Evolutionary conservation across 257 asterid genomes (phyloP), one percentile per base, ranked within the genome.

Genomic region (Solanum etuberosum): DNA sequence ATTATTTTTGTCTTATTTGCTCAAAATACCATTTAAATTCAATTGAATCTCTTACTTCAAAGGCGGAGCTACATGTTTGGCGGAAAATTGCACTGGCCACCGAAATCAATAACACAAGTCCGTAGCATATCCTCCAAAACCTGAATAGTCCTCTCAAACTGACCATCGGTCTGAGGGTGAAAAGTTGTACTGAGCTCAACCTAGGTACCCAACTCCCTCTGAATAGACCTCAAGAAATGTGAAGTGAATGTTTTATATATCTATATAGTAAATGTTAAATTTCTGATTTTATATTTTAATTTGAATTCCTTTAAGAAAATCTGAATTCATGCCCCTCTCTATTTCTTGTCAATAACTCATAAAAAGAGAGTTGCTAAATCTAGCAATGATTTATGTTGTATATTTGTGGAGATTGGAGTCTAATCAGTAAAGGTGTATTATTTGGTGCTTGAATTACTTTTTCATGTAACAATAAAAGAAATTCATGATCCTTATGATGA

Each of bases 351-450:
- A 84, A 29, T 86, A 61, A 81, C 88, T 80, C 85, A 72, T 43
- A 48, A 54, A 90, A 89, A 81, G 87, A 88, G 86, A 77, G 48
- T 54, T 84, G 31, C 82, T n/a, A 67, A 74, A 83, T 83, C 34
- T 25, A 88, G 88, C 83, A 76, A 31, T 90, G 37, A 67, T 88
- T 84, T 34, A 78, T 54, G 87, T 87, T 34, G 57, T 82, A 35
- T 67, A 35, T n/a, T 57, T 65, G 29, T 42, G 42, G 43, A 48
- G 51, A 43, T 43, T 4, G 29, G 81, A 43, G 86, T 87, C 85
- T 29, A 88, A 76, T 83, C 80, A 46, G 85, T 92, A 92, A 89
- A 89, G 88, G 59, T 78, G 77, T 59, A 83, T 78, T 63, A 85
- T 46, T 68, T 35, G 42, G 48, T 72, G 71, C 51, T 59, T 29